Conservation (phyloP, 345 rosid species). For the Microthlaspi erraticum region DNA sequence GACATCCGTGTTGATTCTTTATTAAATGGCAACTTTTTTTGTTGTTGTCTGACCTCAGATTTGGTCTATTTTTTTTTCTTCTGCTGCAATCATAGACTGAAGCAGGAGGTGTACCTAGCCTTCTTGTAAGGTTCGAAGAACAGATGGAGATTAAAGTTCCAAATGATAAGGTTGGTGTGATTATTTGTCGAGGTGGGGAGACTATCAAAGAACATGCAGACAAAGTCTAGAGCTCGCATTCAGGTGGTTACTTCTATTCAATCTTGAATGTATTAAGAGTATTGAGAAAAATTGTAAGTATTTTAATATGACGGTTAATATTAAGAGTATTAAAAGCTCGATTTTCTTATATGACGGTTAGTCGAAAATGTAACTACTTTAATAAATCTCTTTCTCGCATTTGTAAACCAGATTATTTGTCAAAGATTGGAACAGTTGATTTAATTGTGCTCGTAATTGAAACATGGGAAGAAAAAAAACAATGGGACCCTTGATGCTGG, state of each 20-base stretch:
- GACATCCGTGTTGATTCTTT: constrained; percentile 9
- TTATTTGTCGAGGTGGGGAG: constrained; percentile 94
- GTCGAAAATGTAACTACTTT: no score
- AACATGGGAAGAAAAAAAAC: no score
- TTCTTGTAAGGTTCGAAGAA: constrained; percentile 73
- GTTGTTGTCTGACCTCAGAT: background rate
- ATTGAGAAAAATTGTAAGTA: background rate
- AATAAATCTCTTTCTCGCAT: no score
- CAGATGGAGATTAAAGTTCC: constrained; percentile 89
- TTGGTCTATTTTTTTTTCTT: background rate
- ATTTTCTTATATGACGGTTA: no score
- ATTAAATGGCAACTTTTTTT: no score
- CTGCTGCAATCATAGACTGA: constrained; percentile 64
- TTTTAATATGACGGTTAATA: no score
- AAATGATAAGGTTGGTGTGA: constrained; percentile 95
- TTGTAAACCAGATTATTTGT: no score
- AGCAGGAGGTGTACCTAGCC: constrained; percentile 93
- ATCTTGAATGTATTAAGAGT: constrained; percentile 1
- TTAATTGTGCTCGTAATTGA: no score
- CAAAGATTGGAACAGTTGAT: no score
- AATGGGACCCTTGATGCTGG: no score
- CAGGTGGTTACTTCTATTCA: constrained; percentile 64
- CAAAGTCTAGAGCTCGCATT: constrained; percentile 90
- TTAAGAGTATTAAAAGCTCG: no score
- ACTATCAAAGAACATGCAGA: constrained; percentile 89